Evolutionary conservation across 371 early-diverging fungal species (phyloP).

Genomic region (Mortierella sp.): DNA sequence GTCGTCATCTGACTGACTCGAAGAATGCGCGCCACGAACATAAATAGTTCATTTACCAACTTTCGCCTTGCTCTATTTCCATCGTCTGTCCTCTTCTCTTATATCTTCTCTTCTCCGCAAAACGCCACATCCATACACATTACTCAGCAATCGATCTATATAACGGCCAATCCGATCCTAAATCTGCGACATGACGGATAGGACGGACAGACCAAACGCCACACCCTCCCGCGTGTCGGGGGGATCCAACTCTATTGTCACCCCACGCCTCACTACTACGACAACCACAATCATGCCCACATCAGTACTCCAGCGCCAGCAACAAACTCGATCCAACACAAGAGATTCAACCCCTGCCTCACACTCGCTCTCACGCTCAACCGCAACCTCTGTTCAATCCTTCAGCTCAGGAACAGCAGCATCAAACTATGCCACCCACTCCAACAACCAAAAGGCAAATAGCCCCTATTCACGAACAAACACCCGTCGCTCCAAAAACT

Average conservation of each 20-base stretch:
- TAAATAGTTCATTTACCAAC: background rate
- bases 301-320: background rate
- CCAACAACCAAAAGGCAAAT: background rate
- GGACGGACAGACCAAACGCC: background rate
- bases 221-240: background rate
- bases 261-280: background rate
- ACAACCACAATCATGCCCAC: background rate
- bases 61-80: background rate
- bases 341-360: constrained; percentile 8
- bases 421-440: background rate
- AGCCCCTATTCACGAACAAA: background rate
- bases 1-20: background rate
- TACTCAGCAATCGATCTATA: too few species aligned
- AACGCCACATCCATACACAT: background rate
- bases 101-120: background rate
- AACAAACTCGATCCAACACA: background rate
- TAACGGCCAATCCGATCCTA: background rate
- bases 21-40: background rate
- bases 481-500: constrained; percentile 18
- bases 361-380: background rate
- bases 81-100: background rate
- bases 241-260: background rate
- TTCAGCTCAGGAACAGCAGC: background rate
- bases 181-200: background rate
- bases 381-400: background rate